phyloP scores from a whole-genome alignment of 345 rosid species.

The Bruguiera parviflora region DNA sequence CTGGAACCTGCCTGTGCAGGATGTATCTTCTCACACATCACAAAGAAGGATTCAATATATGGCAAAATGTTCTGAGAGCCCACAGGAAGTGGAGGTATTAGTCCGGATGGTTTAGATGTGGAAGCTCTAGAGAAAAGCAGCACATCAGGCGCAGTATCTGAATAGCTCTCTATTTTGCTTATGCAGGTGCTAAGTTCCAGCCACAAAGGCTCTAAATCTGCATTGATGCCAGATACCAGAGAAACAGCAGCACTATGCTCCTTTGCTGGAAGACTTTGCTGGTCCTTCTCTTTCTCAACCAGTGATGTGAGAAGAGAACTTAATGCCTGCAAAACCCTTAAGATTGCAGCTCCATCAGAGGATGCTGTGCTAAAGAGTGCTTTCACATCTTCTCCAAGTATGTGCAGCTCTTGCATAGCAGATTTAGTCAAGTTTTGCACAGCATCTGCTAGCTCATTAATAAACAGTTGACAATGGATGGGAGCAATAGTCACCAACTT shows the following conservation, averaged over 20 bases:
- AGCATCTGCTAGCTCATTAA: conserved; percentile 74
- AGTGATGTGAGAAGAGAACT: conserved; percentile 68
- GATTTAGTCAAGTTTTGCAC: conserved; percentile 66
- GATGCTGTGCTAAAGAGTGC: conserved; percentile 69
- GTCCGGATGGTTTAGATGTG: conserved; percentile 49
- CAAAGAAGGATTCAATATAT: conserved; percentile 87
- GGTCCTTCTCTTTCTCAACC: conserved; percentile 55
- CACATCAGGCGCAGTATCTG: conserved; percentile 54
- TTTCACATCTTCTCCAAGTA: conserved; percentile 80
- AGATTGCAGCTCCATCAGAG: conserved; percentile 87
- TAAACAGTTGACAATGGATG: conserved; percentile 73
- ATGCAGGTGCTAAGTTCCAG: conserved; percentile 78
- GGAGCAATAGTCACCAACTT: conserved; percentile 80
- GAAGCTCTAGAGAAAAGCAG: conserved; percentile 43
- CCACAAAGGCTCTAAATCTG: conserved; percentile 86
- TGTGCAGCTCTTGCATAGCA: conserved; percentile 68
- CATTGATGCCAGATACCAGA: conserved; percentile 58
- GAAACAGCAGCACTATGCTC: conserved; percentile 58
- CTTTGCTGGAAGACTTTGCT: conserved; percentile 45
- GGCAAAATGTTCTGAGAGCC: conserved; percentile 92
- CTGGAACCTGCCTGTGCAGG: conserved; percentile 64
- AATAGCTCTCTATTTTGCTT: conserved; percentile 79
- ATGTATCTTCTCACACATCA: conserved; percentile 77
- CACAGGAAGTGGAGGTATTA: conserved; percentile 75
- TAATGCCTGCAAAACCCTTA: conserved; percentile 86